A percentile compares a stretch with the other conserved stretches of the same genome.
Evolutionary conservation across 1,139 yeast species (phyloP).

Genomic region (Geotrichum klebahnii): DNA sequence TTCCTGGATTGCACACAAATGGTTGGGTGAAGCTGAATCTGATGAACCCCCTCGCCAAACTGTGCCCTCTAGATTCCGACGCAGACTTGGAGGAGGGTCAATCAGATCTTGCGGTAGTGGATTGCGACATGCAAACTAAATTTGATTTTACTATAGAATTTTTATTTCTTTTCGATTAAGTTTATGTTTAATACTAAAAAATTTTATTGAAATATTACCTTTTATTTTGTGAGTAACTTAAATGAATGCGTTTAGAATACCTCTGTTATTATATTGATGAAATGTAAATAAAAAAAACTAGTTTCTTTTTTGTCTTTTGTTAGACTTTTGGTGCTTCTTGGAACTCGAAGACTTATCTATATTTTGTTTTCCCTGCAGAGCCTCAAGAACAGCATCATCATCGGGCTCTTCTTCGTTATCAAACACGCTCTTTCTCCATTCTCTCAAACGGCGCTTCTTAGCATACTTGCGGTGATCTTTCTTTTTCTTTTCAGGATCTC

Average conservation of each 20-base stretch:
- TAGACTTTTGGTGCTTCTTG: constrained; percentile 10
- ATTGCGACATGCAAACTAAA: neutral
- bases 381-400: constrained; percentile 29
- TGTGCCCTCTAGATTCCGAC: neutral
- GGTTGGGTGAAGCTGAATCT: constrained; percentile 25
- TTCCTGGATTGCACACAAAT: constrained; percentile 28
- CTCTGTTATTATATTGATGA: neutral
- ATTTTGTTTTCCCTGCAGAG: constrained; percentile 9
- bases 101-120: constrained; percentile 5
- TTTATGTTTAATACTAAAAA: neutral
- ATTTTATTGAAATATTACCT: neutral
- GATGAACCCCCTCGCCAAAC: neutral
- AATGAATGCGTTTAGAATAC: neutral
- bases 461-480: constrained; percentile 82
- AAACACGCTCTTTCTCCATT: constrained; percentile 87
- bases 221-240: neutral
- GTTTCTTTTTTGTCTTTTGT: constrained; percentile 18
- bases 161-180: neutral
- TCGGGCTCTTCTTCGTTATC: constrained; percentile 58
- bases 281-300: neutral
- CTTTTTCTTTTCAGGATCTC: constrained; percentile 65
- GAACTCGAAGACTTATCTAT: neutral
- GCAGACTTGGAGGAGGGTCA: constrained; percentile 6
- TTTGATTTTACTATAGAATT: neutral
- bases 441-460: constrained; percentile 74